Base-by-base conservation (phyloP, 2,329 filamentous ascomycete species). In the Hypomyces perniciosus region DNA sequence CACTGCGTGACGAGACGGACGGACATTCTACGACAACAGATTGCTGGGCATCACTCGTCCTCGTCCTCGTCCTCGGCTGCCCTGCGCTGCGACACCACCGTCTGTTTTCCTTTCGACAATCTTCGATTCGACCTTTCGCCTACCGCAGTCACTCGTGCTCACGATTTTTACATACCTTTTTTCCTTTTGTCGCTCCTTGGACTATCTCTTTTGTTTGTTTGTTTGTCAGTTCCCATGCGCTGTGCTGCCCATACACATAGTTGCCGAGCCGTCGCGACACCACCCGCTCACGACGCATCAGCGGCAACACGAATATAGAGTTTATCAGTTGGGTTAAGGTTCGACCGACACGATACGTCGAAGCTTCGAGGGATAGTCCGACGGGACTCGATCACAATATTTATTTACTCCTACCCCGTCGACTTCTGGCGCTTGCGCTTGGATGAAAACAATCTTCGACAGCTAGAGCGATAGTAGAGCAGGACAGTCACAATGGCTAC, bases 401-500 rank as follows among this genome's bases (percentile, higher is more conserved):
- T 35, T 35, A 35, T 35, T 35, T 20, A 20, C 20, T 20, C 20
- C 12, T 41, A 9, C 39, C 39, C 39, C 6, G 39, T 9, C 39
- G 39, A 20, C 26, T 26, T 20, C 39, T 27, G 9, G 39, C 6
- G 39, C 26, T 9, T 41, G 20, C 33, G 33, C 33, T 12, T 35
- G 33, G 33, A 35, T 20, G 41, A 29, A 12, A 20, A 35, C 33
- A 20, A 28, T 28, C 26, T 35, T n/a, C 13, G 31, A 27, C 42
- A 27, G 27, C n/a, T 8, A 37, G 13, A 12, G 8, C 27, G 20
- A 20, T 28, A 27, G 13, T 26, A 28, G 4, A 38, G 33, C 28
- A 54, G 34, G 35, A 45, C 42, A 48, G 44, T 44, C 34, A 42
- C 38, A 30, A 84, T 84, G 80, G 68, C 75, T 49, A 69, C 72